Percentiles rank a stretch among this genome's conserved stretches.
phyloP scores from a whole-genome alignment of 768 basidiomycete species.

The Clavulina sp. region DNA sequence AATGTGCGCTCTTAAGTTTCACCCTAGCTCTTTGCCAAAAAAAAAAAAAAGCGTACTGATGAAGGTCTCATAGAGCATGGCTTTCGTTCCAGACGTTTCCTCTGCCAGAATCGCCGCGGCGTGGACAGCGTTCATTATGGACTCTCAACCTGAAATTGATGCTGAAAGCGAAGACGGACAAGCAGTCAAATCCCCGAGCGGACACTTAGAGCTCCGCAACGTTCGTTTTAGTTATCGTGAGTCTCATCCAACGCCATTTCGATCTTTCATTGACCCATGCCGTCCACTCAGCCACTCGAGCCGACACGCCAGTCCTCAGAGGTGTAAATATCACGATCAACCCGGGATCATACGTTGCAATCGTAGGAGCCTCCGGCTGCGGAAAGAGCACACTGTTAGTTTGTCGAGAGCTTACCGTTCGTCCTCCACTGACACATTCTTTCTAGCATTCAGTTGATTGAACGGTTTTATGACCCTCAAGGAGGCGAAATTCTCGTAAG shows the following conservation, averaged over 20 bases:
- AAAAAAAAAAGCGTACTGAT: too few species aligned
- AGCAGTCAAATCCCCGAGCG: conserved; percentile 16
- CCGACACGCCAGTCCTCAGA: conserved; percentile 66
- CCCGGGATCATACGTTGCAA: conserved; percentile 63
- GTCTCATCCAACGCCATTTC: background rate
- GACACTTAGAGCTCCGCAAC: conserved; percentile 59
- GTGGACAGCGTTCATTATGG: conserved; percentile 58
- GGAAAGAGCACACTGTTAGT: conserved; percentile 72
- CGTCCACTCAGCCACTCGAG: conserved; percentile 52
- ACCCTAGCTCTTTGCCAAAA: too few species aligned
- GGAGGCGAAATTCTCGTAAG: background rate
- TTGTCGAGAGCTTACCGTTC: too few species aligned
- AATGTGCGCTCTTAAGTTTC: background rate
- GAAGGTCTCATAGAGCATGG: conserved; percentile 43
- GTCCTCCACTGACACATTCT: conserved; percentile 13
- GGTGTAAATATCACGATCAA: conserved; percentile 53
- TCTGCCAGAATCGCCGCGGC: conserved; percentile 65
- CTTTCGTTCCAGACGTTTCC: conserved; percentile 76
- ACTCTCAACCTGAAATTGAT: conserved; percentile 62
- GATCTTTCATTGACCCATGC: background rate
- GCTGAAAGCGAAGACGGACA: conserved; percentile 55
- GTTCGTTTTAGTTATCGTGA: conserved; percentile 63
- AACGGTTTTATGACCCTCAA: conserved; percentile 66
- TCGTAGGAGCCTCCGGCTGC: conserved; percentile 75
- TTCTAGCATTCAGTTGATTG: conserved; percentile 56